phyloP scores from a whole-genome alignment of 306 rosid genomes.

The Rosa persica region DNA sequence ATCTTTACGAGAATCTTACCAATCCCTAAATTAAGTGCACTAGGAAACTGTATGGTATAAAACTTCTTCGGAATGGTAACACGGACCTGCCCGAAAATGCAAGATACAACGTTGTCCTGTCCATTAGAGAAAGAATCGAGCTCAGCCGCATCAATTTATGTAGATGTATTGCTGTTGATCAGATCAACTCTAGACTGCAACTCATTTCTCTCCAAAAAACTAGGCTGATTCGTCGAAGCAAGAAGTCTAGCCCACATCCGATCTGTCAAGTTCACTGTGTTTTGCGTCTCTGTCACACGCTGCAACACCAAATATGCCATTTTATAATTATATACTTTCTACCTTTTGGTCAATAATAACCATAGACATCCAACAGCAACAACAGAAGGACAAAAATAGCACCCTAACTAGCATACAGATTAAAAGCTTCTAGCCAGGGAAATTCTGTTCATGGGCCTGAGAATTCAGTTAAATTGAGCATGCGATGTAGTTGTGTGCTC shows the following conservation, averaged over 20 bases:
- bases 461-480: not conserved
- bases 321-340: not conserved
- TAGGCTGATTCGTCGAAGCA: slow-evolving; percentile 90
- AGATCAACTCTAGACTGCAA: slow-evolving; percentile 33
- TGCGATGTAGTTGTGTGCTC: not conserved
- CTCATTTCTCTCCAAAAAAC: slow-evolving; percentile 48
- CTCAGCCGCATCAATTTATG: slow-evolving; percentile 23
- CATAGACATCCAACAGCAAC: not conserved
- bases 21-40: not conserved
- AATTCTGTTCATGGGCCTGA: not conserved
- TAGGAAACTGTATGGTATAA: not conserved
- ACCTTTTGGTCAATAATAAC: not conserved
- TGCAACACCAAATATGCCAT: slow-evolving; percentile 38
- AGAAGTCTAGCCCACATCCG: slow-evolving; percentile 99
- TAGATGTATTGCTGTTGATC: slow-evolving; percentile 28
- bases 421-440: not conserved
- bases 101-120: not conserved
- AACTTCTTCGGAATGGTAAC: not conserved
- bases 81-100: slow-evolving; percentile 6
- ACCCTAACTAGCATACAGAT: not conserved
- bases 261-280: slow-evolving; percentile 61
- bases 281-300: slow-evolving; percentile 78
- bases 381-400: not conserved
- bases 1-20: not conserved
- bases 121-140: not conserved